phyloP scores from a whole-genome alignment of 179 eudicot species.

The Sideroxylon spinosum region DNA sequence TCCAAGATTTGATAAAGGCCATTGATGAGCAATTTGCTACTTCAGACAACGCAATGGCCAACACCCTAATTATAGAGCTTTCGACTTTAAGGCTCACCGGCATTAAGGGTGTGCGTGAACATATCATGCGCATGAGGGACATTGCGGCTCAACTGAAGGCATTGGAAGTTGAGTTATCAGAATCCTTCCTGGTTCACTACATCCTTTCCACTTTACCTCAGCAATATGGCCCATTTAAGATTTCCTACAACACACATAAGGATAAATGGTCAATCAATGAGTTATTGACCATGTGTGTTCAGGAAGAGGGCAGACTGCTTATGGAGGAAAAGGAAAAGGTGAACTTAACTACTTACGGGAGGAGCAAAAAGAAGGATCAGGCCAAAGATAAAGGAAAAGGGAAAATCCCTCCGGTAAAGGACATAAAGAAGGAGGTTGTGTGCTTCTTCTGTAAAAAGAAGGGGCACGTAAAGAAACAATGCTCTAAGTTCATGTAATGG shows the following conservation, averaged over 20 bases:
- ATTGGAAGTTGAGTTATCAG: neutral
- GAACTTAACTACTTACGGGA: constrained; percentile 4
- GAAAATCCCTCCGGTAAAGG: neutral
- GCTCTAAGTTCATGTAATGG: neutral
- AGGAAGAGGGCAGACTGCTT: too few relatives aligned
- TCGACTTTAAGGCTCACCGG: neutral
- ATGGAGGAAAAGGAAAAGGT: constrained; percentile 14
- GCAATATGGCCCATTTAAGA: constrained; percentile 4
- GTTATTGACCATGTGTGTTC: constrained; percentile 2
- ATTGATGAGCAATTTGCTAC: constrained; percentile 1
- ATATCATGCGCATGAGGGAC: neutral
- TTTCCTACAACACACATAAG: constrained; percentile 7
- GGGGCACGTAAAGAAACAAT: constrained; percentile 12
- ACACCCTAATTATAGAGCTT: constrained; percentile 2
- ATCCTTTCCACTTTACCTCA: neutral
- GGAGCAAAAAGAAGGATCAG: neutral
- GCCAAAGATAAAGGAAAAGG: constrained; percentile 5
- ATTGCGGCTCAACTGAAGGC: neutral
- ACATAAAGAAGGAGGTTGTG: neutral
- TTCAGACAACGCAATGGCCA: constrained; percentile 3
- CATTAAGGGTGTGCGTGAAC: neutral
- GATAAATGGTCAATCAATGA: constrained; percentile 9
- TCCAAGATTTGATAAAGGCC: neutral
- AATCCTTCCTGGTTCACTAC: constrained; percentile 1
- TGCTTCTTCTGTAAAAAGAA: constrained; percentile 16